Percentiles rank a stretch among this genome's conserved stretches.
Evolutionary conservation across 2,329 filamentous ascomycete species (phyloP).

Genomic region (Pseudodiploospora longispora): DNA sequence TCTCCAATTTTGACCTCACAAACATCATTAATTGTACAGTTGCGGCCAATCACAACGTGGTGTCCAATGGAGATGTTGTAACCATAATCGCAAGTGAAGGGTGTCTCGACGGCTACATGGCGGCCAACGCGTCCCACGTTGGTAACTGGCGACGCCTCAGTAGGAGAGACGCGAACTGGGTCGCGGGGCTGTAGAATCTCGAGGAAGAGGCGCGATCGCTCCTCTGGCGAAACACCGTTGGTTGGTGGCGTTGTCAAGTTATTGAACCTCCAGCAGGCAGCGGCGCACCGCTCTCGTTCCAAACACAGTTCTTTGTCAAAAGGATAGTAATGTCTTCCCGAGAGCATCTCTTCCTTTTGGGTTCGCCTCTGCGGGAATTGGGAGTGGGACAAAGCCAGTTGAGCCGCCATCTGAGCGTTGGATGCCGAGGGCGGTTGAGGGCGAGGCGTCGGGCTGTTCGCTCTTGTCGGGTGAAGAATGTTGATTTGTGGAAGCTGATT

Average conservation of each 20-base stretch:
- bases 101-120: slow-evolving; percentile 71
- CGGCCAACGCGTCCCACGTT: slow-evolving; percentile 60
- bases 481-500: slow-evolving; percentile 49
- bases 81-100: slow-evolving; percentile 89
- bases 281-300: slow-evolving; percentile 77
- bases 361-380: slow-evolving; percentile 44
- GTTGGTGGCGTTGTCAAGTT: slow-evolving; percentile 65
- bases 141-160: slow-evolving; percentile 41
- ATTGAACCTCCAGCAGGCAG: slow-evolving; percentile 80
- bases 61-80: slow-evolving; percentile 89
- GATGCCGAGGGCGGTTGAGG: slow-evolving; percentile 29
- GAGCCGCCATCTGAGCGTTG: slow-evolving; percentile 48
- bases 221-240: slow-evolving; percentile 59
- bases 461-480: slow-evolving; percentile 42
- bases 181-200: slow-evolving; percentile 62
- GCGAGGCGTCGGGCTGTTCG: slow-evolving; percentile 38
- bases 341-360: slow-evolving; percentile 87
- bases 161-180: slow-evolving; percentile 47
- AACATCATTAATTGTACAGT: slow-evolving; percentile 83
- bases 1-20: slow-evolving; percentile 74
- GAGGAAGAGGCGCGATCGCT: slow-evolving; percentile 61
- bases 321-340: slow-evolving; percentile 69
- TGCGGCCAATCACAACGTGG: slow-evolving; percentile 73
- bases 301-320: slow-evolving; percentile 70
- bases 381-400: slow-evolving; percentile 49